Base-by-base conservation (phyloP, 2,329 filamentous ascomycete species). In the Bipolaris oryzae region DNA sequence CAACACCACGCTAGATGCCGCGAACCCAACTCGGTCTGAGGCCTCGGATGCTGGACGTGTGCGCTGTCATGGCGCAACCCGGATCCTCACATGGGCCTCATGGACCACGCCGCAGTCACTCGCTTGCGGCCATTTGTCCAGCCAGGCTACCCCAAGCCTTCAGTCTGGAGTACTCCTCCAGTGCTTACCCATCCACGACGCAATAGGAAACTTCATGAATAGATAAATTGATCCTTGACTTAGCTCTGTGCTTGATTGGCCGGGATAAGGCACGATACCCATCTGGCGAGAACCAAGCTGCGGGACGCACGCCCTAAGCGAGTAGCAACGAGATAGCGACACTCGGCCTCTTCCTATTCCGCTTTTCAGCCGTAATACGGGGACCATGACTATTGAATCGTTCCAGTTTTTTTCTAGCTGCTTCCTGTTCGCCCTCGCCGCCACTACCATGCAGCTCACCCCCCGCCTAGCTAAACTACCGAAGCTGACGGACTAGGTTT, bases 251-350 rank as follows among this genome's bases (percentile, higher is more conserved):
- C 15, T 15, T 54, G 23, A 57, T 57, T 53, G 54, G 54, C n/a
- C 18, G 20, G 44, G 54, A 57, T 57, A 57, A 57, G 50, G 31
- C n/a, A 16, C 49, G 41, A 42, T 44, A 48, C 44, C 35, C 47
- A 57, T 57, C 50, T 38, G 54, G 50, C 42, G 42, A 53, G 43
- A 53, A 53, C 50, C 50, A 53, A 53, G 53, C 42, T 42, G 33
- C 54, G 50, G 54, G 43, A 48, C 50, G 52, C 16, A 44, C 53
- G 50, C 54, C 54, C 54, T 57, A 57, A 49, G 54, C 50, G 54
- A 53, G 54, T 15, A 48, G 43, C 43, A 53, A 49, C 38, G 34
- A 44, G 54, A 57, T 53, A 57, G 54, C 44, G 33, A 53, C 25
- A 35, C 16, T 7, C 50, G 18, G 44, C 25, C 37, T 47, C 37